phyloP scores from a whole-genome alignment of 495 filamentous ascomycete species.

The Pyrenula massariospora region DNA sequence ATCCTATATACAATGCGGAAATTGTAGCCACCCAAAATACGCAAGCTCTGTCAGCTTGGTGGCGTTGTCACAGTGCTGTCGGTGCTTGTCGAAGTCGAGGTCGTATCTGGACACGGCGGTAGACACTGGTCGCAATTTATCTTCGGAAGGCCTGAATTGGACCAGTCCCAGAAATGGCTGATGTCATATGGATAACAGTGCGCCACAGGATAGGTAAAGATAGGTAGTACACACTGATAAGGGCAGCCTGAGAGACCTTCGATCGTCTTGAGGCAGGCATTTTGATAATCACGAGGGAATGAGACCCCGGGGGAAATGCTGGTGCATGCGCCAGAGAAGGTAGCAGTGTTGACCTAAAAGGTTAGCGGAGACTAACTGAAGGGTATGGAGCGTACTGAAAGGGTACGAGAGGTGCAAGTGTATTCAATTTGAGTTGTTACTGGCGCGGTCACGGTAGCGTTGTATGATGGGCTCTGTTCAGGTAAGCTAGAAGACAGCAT shows the following conservation, averaged over 20 bases:
- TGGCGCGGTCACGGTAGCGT: background rate
- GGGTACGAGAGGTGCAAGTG: background rate
- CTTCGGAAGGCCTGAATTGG: background rate
- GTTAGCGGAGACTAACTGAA: background rate
- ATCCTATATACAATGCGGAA: no score
- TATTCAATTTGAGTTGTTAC: background rate
- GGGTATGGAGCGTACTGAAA: background rate
- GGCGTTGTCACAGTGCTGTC: no score
- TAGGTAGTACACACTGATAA: background rate
- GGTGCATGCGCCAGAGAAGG: background rate
- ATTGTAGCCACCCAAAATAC: no score
- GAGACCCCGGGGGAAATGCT: background rate
- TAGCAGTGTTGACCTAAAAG: background rate
- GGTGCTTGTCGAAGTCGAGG: no score
- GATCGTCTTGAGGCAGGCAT: background rate
- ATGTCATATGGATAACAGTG: background rate
- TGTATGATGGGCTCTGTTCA: background rate
- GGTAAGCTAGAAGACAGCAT: no score
- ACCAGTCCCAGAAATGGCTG: background rate
- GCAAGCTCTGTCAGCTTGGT: no score
- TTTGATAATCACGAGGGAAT: background rate
- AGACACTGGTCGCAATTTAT: background rate
- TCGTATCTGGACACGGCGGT: background rate
- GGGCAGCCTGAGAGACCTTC: background rate
- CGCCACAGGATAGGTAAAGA: background rate